Percentiles rank a stretch among this genome's conserved stretches.
phyloP scores from a whole-genome alignment of 768 basidiomycete species.

The Agaricus blazei region DNA sequence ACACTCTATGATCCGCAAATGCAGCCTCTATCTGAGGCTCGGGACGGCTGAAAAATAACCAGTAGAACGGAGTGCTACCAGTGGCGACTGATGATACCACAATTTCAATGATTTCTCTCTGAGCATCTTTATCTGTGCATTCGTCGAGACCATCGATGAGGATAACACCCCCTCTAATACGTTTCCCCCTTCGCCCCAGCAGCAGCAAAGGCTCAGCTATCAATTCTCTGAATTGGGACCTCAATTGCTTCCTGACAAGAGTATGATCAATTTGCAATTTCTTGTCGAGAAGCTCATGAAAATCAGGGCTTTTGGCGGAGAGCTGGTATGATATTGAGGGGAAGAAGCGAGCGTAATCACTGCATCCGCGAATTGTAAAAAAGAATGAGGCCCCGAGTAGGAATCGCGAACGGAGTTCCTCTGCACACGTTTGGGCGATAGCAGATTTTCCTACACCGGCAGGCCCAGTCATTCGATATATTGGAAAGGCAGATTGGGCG shows the following conservation, averaged over 20 bases:
- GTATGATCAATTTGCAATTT: not conserved
- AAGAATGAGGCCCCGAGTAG: conserved; percentile 9
- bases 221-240: not conserved
- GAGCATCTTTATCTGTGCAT: not conserved
- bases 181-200: not conserved
- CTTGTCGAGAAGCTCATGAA: not conserved
- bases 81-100: not conserved
- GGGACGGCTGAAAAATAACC: not conserved
- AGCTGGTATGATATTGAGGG: conserved; percentile 7
- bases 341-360: not conserved
- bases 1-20: not conserved
- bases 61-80: not conserved
- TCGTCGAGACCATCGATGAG: conserved; percentile 4
- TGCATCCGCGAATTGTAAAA: conserved; percentile 1
- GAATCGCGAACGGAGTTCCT: not conserved
- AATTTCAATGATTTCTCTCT: not conserved
- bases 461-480: not conserved
- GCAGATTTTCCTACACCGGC: conserved; percentile 1
- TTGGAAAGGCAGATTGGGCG: not conserved
- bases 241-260: not conserved
- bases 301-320: not conserved
- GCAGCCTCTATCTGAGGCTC: not conserved
- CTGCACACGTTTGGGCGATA: conserved; percentile 1
- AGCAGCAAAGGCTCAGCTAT: not conserved
- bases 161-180: not conserved